Conservation (phyloP, 768 basidiomycete genomes). For the Mrakia blollopis region DNA sequence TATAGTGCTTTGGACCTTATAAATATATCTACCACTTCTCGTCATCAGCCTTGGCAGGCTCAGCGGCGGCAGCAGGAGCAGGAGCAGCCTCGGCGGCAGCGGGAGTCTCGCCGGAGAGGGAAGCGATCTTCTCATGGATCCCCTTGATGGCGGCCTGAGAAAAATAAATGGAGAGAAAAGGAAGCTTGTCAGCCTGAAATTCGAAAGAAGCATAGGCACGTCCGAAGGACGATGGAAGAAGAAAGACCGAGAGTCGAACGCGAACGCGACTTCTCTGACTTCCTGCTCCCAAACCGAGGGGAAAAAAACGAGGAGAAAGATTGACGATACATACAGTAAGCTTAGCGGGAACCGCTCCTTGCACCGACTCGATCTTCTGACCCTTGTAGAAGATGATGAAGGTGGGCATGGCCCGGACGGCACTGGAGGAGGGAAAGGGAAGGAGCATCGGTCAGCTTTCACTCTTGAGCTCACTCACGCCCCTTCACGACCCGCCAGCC, state of each 20-base stretch:
- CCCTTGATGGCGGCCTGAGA: slow-evolving; percentile 23
- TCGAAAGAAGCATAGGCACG: not conserved
- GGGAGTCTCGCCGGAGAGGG: slow-evolving; percentile 1
- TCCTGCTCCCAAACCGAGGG: not conserved
- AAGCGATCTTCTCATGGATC: slow-evolving; percentile 23
- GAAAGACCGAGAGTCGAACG: not conserved
- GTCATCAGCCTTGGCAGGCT: not conserved
- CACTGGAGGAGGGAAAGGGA: slow-evolving; percentile 1
- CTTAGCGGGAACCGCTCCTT: slow-evolving; percentile 40
- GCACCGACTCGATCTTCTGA: slow-evolving; percentile 41
- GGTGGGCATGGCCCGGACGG: slow-evolving; percentile 47
- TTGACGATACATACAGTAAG: slow-evolving; percentile 7
- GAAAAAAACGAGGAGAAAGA: not conserved
- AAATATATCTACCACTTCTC: slow-evolving; percentile 3
- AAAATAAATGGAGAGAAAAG: not conserved
- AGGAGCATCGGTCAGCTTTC: not conserved
- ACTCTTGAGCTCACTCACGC: no score
- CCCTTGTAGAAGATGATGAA: slow-evolving; percentile 46
- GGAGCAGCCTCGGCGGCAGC: slow-evolving; percentile 12
- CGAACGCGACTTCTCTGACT: not conserved
- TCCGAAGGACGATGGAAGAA: no score
- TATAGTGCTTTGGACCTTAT: not conserved
- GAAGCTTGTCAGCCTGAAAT: not conserved
- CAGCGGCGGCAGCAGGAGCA: not conserved
- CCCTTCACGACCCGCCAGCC: no score